Conservation (phyloP, 495 filamentous ascomycete species). For the Stereocaulon alpinum region DNA sequence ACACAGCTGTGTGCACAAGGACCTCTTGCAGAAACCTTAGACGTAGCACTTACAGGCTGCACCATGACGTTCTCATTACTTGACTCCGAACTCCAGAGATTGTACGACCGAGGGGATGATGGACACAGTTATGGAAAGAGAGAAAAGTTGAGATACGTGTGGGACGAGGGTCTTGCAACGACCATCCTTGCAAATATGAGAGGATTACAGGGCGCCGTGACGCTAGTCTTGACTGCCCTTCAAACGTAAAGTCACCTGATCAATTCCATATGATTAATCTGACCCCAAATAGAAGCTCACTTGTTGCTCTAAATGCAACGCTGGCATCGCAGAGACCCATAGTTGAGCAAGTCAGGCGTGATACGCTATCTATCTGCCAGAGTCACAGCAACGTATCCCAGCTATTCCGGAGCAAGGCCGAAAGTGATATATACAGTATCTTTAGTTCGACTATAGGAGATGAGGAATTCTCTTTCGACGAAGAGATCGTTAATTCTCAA, state of each 20-base stretch:
- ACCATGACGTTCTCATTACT: not conserved
- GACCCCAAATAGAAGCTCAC: not conserved
- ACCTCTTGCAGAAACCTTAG: not conserved
- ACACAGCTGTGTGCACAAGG: not conserved
- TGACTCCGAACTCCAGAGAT: not conserved
- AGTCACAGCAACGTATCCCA: not conserved
- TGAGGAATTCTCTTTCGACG: slow-evolving; percentile 1
- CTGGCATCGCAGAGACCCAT: not conserved
- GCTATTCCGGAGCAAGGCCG: not conserved
- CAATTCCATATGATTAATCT: not conserved
- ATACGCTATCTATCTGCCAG: not conserved
- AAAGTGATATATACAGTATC: not conserved
- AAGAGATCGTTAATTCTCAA: not conserved
- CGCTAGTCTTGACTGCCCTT: not conserved
- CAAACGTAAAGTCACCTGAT: not conserved
- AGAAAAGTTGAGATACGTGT: not conserved
- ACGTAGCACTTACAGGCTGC: not conserved
- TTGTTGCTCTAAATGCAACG: not conserved
- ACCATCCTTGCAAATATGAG: not conserved
- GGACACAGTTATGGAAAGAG: not conserved
- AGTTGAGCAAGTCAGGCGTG: not conserved
- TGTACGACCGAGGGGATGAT: not conserved
- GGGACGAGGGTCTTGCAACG: not conserved
- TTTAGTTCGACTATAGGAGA: not conserved
- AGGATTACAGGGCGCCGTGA: not conserved